phyloP scores from a whole-genome alignment of 495 filamentous ascomycete species.

The Penicillium paradoxum region DNA sequence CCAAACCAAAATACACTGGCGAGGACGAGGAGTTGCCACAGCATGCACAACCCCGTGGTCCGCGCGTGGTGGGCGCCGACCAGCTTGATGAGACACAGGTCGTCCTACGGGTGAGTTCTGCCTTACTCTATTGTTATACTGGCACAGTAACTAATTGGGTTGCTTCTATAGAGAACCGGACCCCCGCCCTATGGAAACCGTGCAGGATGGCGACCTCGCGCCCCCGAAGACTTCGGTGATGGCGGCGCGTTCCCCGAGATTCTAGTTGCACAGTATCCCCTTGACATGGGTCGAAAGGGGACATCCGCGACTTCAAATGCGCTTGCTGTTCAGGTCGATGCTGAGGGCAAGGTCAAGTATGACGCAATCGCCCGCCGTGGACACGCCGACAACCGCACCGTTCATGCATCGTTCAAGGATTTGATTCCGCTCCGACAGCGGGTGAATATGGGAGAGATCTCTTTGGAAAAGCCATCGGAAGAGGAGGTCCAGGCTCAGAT shows the following conservation, averaged over 20 bases:
- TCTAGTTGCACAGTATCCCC: constrained; percentile 88
- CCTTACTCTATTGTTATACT: background rate
- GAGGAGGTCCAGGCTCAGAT: constrained; percentile 78
- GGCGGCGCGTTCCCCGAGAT: constrained; percentile 96
- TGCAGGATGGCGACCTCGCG: constrained; percentile 79
- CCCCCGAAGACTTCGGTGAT: constrained; percentile 87
- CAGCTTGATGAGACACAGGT: constrained; percentile 82
- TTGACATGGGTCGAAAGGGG: constrained; percentile 84
- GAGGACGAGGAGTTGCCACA: constrained; percentile 76
- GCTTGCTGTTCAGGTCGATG: constrained; percentile 85
- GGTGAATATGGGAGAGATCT: constrained; percentile 89
- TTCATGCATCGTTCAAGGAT: constrained; percentile 95
- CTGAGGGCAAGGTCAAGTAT: constrained; percentile 89
- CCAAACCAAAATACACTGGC: constrained; percentile 82
- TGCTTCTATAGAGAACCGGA: constrained; percentile 57
- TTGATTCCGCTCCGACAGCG: constrained; percentile 91
- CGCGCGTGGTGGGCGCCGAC: constrained; percentile 70
- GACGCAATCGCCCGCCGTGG: constrained; percentile 92
- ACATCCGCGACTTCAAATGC: constrained; percentile 72
- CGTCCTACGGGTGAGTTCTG: constrained; percentile 64
- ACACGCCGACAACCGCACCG: constrained; percentile 73
- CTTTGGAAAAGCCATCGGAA: constrained; percentile 78
- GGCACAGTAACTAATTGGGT: background rate
- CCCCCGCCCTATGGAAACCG: constrained; percentile 85
- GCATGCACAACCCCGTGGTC: constrained; percentile 69